These are phyloP conservation scores for Sporothrix phasma DNA, from an alignment of 2,329 filamentous ascomycete species.

Conservation along the genomic window DNA sequence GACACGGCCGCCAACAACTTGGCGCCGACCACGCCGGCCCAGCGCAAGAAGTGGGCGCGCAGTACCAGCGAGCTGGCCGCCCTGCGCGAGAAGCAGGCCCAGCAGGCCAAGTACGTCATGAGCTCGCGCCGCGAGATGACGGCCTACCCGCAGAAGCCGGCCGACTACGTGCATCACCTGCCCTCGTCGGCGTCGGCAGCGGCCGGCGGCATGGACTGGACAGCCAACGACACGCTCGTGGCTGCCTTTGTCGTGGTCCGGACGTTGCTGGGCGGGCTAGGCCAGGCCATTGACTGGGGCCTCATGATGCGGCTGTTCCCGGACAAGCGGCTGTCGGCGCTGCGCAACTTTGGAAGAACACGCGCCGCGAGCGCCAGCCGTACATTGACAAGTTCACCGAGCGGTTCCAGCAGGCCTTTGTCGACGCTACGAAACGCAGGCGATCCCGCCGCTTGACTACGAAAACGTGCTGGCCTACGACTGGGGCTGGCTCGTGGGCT, in stretches of 20 bases:
- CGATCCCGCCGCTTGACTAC: slow-evolving; percentile 53
- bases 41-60: background rate
- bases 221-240: slow-evolving; percentile 37
- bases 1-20: background rate
- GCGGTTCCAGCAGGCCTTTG: slow-evolving; percentile 55
- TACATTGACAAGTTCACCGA: slow-evolving; percentile 48
- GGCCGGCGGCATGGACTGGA: slow-evolving; percentile 27
- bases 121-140: slow-evolving; percentile 26
- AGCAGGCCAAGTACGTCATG: slow-evolving; percentile 22
- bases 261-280: slow-evolving; percentile 49
- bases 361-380: slow-evolving; percentile 41
- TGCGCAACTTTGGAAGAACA: slow-evolving; percentile 47
- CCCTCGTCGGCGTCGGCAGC: background rate
- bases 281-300: slow-evolving; percentile 51
- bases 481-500: slow-evolving; percentile 56
- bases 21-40: background rate
- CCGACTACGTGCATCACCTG: slow-evolving; percentile 26
- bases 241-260: slow-evolving; percentile 49
- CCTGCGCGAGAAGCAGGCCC: slow-evolving; percentile 5
- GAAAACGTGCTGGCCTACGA: slow-evolving; percentile 55
- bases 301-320: slow-evolving; percentile 48
- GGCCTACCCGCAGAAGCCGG: slow-evolving; percentile 25
- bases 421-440: slow-evolving; percentile 55
- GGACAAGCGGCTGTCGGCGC: slow-evolving; percentile 37
- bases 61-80: background rate